Base-by-base conservation (phyloP, 2,329 filamentous ascomycete species). In the Ophiostoma piceae region DNA sequence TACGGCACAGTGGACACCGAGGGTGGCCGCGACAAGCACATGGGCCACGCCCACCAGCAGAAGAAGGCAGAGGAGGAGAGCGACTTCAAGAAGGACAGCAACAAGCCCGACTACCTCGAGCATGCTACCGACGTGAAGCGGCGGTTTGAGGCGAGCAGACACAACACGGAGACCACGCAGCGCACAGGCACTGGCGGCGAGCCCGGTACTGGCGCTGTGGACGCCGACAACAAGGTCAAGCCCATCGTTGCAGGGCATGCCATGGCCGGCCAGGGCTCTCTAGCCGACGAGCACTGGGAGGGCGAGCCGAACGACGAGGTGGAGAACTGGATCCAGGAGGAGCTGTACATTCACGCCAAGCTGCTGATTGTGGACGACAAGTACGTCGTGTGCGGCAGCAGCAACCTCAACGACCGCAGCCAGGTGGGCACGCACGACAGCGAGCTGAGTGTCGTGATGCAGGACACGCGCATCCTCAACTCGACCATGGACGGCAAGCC, bases 281-380 rank as follows among this genome's bases (percentile, higher is more conserved):
- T 84, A 79, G 87, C 75, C 3, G 88, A 92, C 11, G 92, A 96
- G 78, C 76, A 81, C 0, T 97, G 92, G 91, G 90, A 94, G 19
- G 90, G 91, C 19, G 82, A 90, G 3, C 81, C 87, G 0, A 86
- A 94, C 74, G 86, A 87, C 1, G 95, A 98, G 78, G 90, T 93
- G 70, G 85, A 90, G 69, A 92, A 96, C 77, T 96, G 95, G 83
- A 90, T 98, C 71, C 94, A 97, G 77, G 95, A 99, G 78, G 94
- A 99, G 79, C 85, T 98, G 1, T 99, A 99, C 78, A 90, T 98
- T 66, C 95, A 99, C 78, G 91, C 88, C 37, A 99, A 98, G 81
- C 84, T 97, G 47, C 85, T 95, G 74, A 94, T 97, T 74, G 90
- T 90, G 1, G 94, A 98, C 77, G 94, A 98, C 78, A 88, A 88